Evolutionary conservation across 805 yeast genomes (phyloP), one percentile per base, ranked within the genome.

Genomic region (Saitoella complicata): DNA sequence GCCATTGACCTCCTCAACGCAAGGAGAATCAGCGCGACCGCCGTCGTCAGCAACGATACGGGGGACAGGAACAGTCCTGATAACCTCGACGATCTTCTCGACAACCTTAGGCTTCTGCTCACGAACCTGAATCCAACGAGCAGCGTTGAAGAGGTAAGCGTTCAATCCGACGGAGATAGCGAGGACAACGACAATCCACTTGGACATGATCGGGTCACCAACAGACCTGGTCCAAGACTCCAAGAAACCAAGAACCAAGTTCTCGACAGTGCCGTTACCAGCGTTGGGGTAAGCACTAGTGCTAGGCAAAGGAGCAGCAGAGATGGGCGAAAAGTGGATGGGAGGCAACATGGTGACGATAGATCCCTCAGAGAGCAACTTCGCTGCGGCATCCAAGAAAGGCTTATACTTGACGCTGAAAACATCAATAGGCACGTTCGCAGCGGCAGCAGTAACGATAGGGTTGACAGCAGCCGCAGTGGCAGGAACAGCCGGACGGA

Each of bases 111-210:
- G 53, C 40, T 51, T 49, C 37, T 56, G 55, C 32, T 48, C 50
- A 39, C 10, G 7, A 32, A 11, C 4, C 11, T 33, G 36, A 33
- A 33, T 11, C 38, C 37, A 36, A 47, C 56, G 59, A n/a, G 94
- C 80, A 46, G 84, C 91, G 55, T 85, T 84, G 59, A 88, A 71
- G 52, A 91, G 70, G 61, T 87, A 88, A 42, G 81, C 76, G 59
- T 91, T 91, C 51, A 83, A 76, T 5, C 80, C 76, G 45, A 84
- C 72, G 51, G 94, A 81, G 51, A 83, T 65, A 30, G 80, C 76
- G 48, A 87, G 75, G 7, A 76, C 76, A 49, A 81, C 69, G 39
- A 87, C 72, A 43, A 86, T 68, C 50, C 78, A 73, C 59, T 87
- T 87, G 49, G 91, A 77, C 52, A 86, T 72, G 49, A 84, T 66